phyloP scores from a whole-genome alignment of 1,139 yeast genomes.

The Yamadazyma diospyri region DNA sequence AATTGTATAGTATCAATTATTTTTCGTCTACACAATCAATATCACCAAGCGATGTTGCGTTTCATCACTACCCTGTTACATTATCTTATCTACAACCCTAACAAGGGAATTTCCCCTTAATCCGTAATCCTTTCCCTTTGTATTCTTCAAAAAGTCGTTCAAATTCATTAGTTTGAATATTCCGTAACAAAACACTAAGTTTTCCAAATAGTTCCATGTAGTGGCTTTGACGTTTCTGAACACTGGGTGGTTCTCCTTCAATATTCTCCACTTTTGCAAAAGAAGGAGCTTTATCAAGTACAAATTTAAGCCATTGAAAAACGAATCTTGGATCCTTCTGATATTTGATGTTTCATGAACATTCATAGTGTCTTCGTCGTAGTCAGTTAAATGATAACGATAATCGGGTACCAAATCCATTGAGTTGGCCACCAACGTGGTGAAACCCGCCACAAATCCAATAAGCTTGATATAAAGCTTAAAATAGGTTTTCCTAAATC shows the following conservation, averaged over 20 bases:
- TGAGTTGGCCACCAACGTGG: constrained; percentile 26
- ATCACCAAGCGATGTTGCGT: neutral
- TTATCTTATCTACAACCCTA: constrained; percentile 20
- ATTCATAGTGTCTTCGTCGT: constrained; percentile 11
- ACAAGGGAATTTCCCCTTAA: constrained; percentile 17
- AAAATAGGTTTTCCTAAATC: constrained; percentile 25
- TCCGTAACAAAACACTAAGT: constrained; percentile 35
- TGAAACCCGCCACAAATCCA: constrained; percentile 34
- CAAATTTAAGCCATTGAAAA: constrained; percentile 29
- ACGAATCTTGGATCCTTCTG: constrained; percentile 24
- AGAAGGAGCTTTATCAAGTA: constrained; percentile 35
- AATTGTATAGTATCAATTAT: constrained; percentile 5
- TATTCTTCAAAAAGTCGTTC: constrained; percentile 27
- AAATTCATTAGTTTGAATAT: constrained; percentile 40
- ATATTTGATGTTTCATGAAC: constrained; percentile 18
- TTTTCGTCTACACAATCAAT: neutral
- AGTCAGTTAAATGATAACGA: constrained; percentile 17
- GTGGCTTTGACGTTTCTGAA: constrained; percentile 23
- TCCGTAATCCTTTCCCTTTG: constrained; percentile 18
- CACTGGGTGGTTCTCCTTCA: constrained; percentile 37
- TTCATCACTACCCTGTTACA: constrained; percentile 13
- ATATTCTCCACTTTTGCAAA: constrained; percentile 42
- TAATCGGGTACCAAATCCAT: constrained; percentile 24
- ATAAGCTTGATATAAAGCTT: constrained; percentile 34
- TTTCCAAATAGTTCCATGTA: constrained; percentile 36